Percentiles rank a stretch among this genome's conserved stretches.
Evolutionary conservation across 257 asterid genomes (phyloP).

Genomic region (Mitragyna speciosa): DNA sequence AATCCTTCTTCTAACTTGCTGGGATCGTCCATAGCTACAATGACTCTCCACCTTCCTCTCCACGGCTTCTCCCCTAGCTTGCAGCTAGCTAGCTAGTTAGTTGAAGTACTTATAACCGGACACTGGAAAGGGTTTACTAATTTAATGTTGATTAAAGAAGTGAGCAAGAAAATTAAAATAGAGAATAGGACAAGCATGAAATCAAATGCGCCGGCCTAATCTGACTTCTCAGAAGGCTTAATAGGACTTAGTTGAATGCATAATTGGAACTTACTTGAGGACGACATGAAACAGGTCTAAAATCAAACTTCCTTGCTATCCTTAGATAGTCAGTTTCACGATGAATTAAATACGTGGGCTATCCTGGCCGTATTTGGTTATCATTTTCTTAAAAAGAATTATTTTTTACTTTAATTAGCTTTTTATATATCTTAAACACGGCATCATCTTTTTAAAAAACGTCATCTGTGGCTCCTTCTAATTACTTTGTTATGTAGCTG

Average conservation of each 20-base stretch:
- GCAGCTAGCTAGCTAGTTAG: not conserved
- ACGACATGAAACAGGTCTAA: not conserved
- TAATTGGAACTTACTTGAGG: constrained; percentile 3
- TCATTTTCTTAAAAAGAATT: no score
- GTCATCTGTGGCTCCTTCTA: no score
- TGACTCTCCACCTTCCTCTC: not conserved
- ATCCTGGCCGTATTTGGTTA: no score
- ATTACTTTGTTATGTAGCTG: not conserved
- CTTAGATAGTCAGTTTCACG: not conserved
- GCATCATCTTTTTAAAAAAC: no score
- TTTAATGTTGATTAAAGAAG: not conserved
- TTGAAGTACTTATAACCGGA: not conserved
- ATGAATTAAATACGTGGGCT: no score
- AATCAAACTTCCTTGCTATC: not conserved
- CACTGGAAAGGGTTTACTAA: not conserved
- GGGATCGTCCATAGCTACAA: constrained; percentile 41
- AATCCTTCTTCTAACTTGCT: constrained; percentile 55
- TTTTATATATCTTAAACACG: no score
- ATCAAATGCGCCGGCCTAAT: constrained; percentile 35
- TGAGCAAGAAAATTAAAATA: not conserved
- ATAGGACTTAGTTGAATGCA: constrained; percentile 6
- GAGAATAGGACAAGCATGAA: constrained; percentile 19
- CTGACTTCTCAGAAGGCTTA: constrained; percentile 8
- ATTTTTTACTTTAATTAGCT: no score
- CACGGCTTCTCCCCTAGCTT: not conserved